phyloP scores from a whole-genome alignment of 129 eudicot genomes.

The Lactuca saligna region DNA sequence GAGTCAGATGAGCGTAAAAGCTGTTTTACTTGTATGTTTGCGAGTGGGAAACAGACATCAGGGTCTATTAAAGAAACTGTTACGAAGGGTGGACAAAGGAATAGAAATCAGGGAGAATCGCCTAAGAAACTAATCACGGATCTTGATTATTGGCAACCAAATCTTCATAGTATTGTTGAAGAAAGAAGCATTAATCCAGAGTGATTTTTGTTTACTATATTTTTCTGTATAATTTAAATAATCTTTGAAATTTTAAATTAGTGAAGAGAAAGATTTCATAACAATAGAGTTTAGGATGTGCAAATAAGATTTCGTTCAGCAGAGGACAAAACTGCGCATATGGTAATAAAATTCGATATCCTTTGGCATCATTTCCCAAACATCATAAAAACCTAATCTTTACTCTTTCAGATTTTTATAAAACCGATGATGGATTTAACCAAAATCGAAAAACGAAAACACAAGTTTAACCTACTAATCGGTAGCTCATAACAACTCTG shows the following conservation, averaged over 20 bases:
- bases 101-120: conserved; percentile 27
- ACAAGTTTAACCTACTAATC: not conserved
- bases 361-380: conserved; percentile 32
- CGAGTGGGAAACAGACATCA: conserved; percentile 27
- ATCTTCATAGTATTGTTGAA: conserved; percentile 44
- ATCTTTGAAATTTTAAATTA: not conserved
- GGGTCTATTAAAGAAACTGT: not conserved
- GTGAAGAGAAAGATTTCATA: not conserved
- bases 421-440: not conserved
- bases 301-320: conserved; percentile 30
- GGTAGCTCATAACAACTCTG: not conserved
- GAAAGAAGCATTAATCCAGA: conserved; percentile 4
- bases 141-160: conserved; percentile 66
- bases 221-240: not conserved
- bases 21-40: conserved; percentile 32
- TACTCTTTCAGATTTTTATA: not conserved
- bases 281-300: conserved; percentile 16
- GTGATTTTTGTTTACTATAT: not conserved
- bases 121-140: conserved; percentile 33
- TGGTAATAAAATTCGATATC: conserved; percentile 23
- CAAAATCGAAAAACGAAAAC: not conserved
- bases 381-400: not conserved
- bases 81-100: conserved; percentile 9
- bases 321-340: conserved; percentile 16
- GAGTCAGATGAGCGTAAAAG: conserved; percentile 7